Base-by-base conservation (phyloP, 2,329 filamentous ascomycete species). In the Metarhizium humberi region DNA sequence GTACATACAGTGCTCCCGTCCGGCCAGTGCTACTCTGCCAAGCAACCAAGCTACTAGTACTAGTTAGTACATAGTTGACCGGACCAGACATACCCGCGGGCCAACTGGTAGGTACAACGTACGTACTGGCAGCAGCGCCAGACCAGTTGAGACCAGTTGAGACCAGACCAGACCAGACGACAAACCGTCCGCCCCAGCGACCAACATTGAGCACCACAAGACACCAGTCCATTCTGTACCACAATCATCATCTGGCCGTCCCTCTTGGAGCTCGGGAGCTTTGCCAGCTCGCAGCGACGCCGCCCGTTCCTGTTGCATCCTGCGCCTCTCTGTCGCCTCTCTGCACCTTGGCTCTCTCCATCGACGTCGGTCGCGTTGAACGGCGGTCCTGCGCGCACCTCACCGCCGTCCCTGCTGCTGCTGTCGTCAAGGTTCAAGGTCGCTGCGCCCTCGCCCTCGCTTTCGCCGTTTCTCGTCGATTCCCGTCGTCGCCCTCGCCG, bases 231-330 rank as follows among this genome's bases (percentile, higher is more conserved):
- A 42, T 20, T 49, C 47, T 20, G 20, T 20, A 38, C 48, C 48
- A 18, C 48, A n/a, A 53, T 53, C 51, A 48, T 48, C 45, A 40
- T 48, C 53, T 50, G 53, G 40, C 49, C 30, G 49, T 40, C 48
- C 53, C 18, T 47, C 29, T 34, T 46, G 51, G 51, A 56, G 54
- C 54, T 56, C 38, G 50, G 50, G 54, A 53, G 54, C 54, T 56
- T 56, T 47, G 13, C 51, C 50, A 53, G 54, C 54, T 56, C 51
- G 54, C 54, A 56, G 54, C 54, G 46, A 52, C 48, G 18, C 42
- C 14, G 30, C 14, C 14, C 40, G 29, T 34, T 20, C 14, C 46
- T 20, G 30, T 45, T 38, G 47, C 47, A 34, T 40, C 38, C 7
- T 20, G 52, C 29, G 46, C 36, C 48, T 20, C 20, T 20, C 42